phyloP scores from a whole-genome alignment of 306 rosid species.

The Citrullus colocynthis region DNA sequence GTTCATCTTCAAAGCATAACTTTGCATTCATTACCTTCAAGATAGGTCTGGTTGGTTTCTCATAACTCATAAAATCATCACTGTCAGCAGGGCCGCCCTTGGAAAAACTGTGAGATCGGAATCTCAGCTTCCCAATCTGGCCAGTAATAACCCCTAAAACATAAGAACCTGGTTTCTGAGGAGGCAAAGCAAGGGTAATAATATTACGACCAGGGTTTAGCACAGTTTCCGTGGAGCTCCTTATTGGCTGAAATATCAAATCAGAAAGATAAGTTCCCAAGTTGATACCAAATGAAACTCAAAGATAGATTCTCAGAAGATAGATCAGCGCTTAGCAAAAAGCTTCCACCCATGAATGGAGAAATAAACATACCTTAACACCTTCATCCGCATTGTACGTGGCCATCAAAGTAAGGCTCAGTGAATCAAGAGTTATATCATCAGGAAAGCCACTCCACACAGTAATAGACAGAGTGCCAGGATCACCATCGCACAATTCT shows the following conservation, averaged over 20 bases:
- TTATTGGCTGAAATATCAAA: conserved; percentile 53
- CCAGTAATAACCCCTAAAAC: conserved; percentile 96
- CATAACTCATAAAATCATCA: conserved; percentile 93
- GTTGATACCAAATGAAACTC: background rate
- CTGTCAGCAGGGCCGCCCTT: conserved; percentile 87
- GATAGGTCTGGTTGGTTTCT: conserved; percentile 88
- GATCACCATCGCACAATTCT: conserved; percentile 86
- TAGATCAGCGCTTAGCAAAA: background rate
- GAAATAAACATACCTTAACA: conserved; percentile 56
- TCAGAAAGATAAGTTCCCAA: conserved; percentile 13
- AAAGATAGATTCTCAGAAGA: background rate
- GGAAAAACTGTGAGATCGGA: conserved; percentile 94
- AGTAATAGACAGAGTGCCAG: conserved; percentile 75
- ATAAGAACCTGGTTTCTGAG: conserved; percentile 96
- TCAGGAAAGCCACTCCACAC: conserved; percentile 97
- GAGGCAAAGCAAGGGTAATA: conserved; percentile 78
- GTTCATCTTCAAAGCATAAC: conserved; percentile 11
- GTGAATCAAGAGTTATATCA: conserved; percentile 86
- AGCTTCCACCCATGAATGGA: background rate
- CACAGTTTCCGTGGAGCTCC: conserved; percentile 55
- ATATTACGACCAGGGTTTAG: conserved; percentile 89
- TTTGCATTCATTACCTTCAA: conserved; percentile 48
- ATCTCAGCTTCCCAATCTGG: conserved; percentile 76
- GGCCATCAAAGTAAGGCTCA: conserved; percentile 80
- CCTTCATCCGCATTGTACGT: conserved; percentile 84